Evolutionary conservation across 352 stramenopile genomes (phyloP).

Genomic region (Globisporangium alternatum): DNA sequence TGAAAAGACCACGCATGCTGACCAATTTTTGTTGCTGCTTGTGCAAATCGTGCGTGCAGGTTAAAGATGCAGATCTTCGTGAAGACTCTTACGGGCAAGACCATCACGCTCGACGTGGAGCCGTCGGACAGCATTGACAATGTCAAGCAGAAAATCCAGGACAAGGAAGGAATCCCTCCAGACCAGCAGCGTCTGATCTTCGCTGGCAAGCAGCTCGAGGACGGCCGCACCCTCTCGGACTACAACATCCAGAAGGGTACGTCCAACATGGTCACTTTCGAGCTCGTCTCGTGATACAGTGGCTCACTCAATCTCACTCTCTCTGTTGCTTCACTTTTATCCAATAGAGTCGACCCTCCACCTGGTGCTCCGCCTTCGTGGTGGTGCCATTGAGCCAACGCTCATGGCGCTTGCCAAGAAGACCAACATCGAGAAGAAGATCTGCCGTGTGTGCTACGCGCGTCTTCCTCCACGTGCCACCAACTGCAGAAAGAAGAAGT

Average conservation of each 20-base stretch:
- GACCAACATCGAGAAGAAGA: slow-evolving; percentile 99
- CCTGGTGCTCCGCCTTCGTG: slow-evolving; percentile 94
- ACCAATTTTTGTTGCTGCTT: background rate
- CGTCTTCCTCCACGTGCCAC: slow-evolving; percentile 98
- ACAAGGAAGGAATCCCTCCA: slow-evolving; percentile 92
- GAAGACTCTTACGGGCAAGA: slow-evolving; percentile 98
- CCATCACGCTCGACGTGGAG: slow-evolving; percentile 96
- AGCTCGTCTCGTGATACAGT: background rate
- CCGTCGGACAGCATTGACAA: slow-evolving; percentile 98
- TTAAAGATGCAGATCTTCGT: slow-evolving; percentile 97
- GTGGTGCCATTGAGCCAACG: slow-evolving; percentile 94
- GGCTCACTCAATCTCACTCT: background rate
- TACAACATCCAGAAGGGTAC: slow-evolving; percentile 95
- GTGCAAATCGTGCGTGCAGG: slow-evolving; percentile 16
- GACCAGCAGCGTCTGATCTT: slow-evolving; percentile 98
- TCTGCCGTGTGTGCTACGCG: slow-evolving; percentile 99
- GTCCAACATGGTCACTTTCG: background rate
- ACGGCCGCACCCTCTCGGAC: slow-evolving; percentile 91
- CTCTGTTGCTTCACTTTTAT: background rate
- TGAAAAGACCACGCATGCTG: background rate
- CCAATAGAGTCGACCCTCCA: slow-evolving; percentile 92
- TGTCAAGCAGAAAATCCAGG: slow-evolving; percentile 96
- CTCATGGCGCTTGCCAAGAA: slow-evolving; percentile 98
- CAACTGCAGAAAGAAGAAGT: slow-evolving; percentile 99
- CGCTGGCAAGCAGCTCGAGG: slow-evolving; percentile 99